Base-by-base conservation (phyloP, 352 stramenopile species). In the Paralagenidium karlingii region DNA sequence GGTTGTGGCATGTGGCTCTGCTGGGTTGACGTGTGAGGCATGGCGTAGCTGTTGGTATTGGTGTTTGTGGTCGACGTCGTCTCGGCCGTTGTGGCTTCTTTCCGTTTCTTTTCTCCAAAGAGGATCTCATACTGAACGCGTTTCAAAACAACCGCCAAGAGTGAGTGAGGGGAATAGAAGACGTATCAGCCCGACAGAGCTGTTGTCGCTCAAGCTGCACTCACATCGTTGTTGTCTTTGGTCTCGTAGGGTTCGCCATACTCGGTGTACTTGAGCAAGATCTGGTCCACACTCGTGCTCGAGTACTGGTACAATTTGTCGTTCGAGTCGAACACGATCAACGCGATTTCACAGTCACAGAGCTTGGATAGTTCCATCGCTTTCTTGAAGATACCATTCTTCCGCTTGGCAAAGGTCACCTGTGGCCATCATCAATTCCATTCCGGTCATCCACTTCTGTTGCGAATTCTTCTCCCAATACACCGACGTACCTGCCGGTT, bases 251-350 rank as follows among this genome's bases (percentile, higher is more conserved):
- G 75, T 41, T 89, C 71, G 28, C 67, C 69, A 41, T 86, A 89
- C 53, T 89, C 75, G 13, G 75, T 89, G 48, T 89, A 89, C 52
- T 86, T 86, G 36, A 89, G 68, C 40, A 89, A 34, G 40, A 89
- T 89, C 49, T 86, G 71, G 38, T 89, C 75, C 13, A 89, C 75
- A 34, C 71, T 62, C 5, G 64, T 81, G 46, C 75, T 89, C 45
- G 71, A 80, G 53, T 89, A 89, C 40, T 89, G 75, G 39, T 82
- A 84, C 6, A 89, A 54, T 43, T 89, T 89, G 36, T 86, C 68
- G 49, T 89, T 89, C 43, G 75, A 85, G 51, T 89, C 75, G 47
- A 89, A 89, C 18, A 89, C 75, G 49, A 89, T 86, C 22, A 89
- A 53, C 20, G 75, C 75, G 50, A 89, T 86, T 54, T 89, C 68